These are phyloP conservation scores for Stygiomarasmius scandens DNA, from an alignment of 1,284 basidiomycete genomes.

Conservation along the genomic window DNA sequence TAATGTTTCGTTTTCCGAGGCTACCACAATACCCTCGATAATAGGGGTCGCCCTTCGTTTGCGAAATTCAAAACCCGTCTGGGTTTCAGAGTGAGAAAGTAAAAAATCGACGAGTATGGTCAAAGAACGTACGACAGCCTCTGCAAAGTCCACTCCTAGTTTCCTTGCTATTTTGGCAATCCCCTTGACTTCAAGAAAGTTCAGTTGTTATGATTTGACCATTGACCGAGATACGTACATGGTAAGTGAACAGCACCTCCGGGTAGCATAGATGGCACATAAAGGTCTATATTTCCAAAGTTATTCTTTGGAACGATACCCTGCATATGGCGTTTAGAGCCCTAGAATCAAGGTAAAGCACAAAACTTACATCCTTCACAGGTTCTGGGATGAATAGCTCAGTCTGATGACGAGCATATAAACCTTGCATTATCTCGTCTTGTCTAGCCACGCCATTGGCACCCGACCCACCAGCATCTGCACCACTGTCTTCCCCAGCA, in stretches of 20 bases:
- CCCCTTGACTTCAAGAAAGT: conserved; percentile 68
- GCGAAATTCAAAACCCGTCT: conserved; percentile 96
- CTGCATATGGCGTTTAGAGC: conserved; percentile 41
- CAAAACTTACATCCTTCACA: conserved; percentile 72
- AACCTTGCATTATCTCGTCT: conserved; percentile 79
- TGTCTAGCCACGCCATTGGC: conserved; percentile 34
- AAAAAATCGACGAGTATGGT: conserved; percentile 23
- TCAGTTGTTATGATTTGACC: not conserved
- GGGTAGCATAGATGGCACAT: conserved; percentile 94
- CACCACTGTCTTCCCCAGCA: not conserved
- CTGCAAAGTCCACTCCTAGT: conserved; percentile 88
- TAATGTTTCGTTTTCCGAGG: conserved; percentile 75
- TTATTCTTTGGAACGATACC: conserved; percentile 93
- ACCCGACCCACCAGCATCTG: not conserved
- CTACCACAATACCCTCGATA: conserved; percentile 86
- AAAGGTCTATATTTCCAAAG: conserved; percentile 97
- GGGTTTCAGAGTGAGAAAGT: conserved; percentile 3
- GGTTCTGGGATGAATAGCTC: conserved; percentile 80
- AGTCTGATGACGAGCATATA: conserved; percentile 90
- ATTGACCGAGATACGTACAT: conserved; percentile 47
- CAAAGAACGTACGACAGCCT: conserved; percentile 76
- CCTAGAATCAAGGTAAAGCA: conserved; percentile 6
- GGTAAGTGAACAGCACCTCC: conserved; percentile 86
- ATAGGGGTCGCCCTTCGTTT: conserved; percentile 87
- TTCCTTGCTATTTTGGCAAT: conserved; percentile 87